Conservation (phyloP, 208 protist genomes). For the Leishmania guyanensis region DNA sequence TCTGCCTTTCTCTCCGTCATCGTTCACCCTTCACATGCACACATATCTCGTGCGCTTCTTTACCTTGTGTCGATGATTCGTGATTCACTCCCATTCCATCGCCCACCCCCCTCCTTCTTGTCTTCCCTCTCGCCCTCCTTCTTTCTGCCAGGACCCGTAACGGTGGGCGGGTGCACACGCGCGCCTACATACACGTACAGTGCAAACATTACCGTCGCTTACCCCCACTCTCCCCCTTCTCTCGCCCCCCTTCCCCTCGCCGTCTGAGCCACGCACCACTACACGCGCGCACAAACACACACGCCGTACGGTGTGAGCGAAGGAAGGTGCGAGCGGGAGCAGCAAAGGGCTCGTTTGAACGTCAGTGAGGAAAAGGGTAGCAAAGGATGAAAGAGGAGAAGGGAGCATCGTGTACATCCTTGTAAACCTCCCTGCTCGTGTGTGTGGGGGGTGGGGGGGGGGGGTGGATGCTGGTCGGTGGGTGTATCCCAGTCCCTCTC, state of each 20-base stretch:
- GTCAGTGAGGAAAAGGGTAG: neutral
- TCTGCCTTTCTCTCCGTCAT: neutral
- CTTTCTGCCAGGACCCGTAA: neutral
- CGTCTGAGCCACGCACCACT: neutral
- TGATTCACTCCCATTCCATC: neutral
- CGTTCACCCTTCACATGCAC: neutral
- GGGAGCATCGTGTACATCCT: neutral
- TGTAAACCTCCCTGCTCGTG: neutral
- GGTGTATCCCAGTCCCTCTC: neutral
- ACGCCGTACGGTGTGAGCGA: neutral
- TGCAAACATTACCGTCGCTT: neutral
- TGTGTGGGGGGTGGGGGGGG: neutral
- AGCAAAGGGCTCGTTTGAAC: too few species aligned
- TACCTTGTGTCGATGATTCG: neutral
- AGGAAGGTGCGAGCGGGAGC: neutral
- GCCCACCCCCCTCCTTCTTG: neutral
- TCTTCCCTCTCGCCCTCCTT: neutral
- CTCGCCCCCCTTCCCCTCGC: neutral
- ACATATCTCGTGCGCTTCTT: neutral
- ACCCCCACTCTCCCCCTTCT: neutral
- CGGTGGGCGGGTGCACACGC: neutral
- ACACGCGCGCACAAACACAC: neutral
- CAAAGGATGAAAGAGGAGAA: slow-evolving; percentile 4
- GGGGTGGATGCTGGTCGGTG: neutral
- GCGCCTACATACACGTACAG: neutral